Evolutionary conservation across 345 rosid species (phyloP), one percentile per base, ranked within the genome.

Genomic region (Triadica sebifera): DNA sequence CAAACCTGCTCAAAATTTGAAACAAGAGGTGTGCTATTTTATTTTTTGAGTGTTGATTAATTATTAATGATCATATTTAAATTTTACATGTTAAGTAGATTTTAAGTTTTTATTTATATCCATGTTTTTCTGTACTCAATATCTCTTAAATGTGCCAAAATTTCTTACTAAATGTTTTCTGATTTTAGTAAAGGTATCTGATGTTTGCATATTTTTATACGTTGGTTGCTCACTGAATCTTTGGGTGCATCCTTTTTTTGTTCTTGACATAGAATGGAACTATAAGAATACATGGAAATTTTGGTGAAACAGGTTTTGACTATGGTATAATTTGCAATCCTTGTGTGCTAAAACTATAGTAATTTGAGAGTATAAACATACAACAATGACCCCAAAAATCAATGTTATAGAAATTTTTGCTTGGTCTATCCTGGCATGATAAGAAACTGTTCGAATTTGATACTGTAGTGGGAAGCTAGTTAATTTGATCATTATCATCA

Each of bases 21-120:
- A 86, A 85, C 87, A 84, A 76, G 91, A 88, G 91, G 92, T 90
- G 75, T 12, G 60, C 43, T 20, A 13, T 24, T 51, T 17, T 59
- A 8, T n/a, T 47, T 61, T 66, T 70, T 69, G 24, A 20, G 43
- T 61, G 65, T 67, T 71, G 22, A 20, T 41, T 72, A 46, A 50
- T 41, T 29, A 61, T 46, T 38, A 41, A 15, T 39, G 46, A 6
- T 17, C 37, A 39, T 10, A 50, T n/a, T 65, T 37, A 63, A 17
- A 10, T 38, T 16, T 17, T 38, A 16, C 38, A 0, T 4, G 11
- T 17, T 38, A 15, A 15, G 19, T 61, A 16, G n/a, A n/a, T n/a
- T 61, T 13, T 61, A 37, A 62, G 46, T 6, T 15, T n/a, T n/a
- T n/a, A n/a, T n/a, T n/a, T n/a, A n/a, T 38, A 51, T 12, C 55